A percentile compares a stretch with the other conserved stretches of the same genome.
phyloP scores from a whole-genome alignment of 306 rosid genomes.

The Sechiopsis laciniata region DNA sequence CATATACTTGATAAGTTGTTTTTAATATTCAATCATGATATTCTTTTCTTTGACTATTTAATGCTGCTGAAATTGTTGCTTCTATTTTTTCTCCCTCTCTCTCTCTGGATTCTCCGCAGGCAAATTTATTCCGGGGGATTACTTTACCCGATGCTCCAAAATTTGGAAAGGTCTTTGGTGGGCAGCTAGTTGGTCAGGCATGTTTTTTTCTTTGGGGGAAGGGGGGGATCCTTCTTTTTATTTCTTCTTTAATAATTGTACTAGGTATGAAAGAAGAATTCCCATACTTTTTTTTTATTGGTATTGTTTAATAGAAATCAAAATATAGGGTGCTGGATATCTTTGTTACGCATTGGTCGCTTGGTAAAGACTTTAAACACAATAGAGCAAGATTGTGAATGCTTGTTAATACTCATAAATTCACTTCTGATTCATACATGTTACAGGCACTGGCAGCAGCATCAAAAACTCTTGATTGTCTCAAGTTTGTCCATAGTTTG shows the following conservation, averaged over 20 bases:
- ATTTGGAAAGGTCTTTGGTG: slow-evolving; percentile 90
- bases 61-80: neutral
- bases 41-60: neutral
- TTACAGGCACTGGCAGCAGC: slow-evolving; percentile 96
- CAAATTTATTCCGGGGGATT: slow-evolving; percentile 74
- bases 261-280: neutral
- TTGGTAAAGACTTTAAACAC: neutral
- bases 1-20: too few species aligned
- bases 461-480: slow-evolving; percentile 88
- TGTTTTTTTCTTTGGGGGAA: neutral
- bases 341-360: neutral
- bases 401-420: neutral
- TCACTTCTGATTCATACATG: neutral
- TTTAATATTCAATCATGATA: neutral
- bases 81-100: neutral
- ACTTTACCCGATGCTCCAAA: slow-evolving; percentile 73
- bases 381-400: neutral
- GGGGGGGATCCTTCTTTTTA: too few species aligned
- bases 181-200: slow-evolving; percentile 95
- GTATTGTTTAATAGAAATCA: neutral
- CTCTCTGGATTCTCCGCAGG: slow-evolving; percentile 35
- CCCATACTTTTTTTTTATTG: neutral
- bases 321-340: neutral
- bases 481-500: slow-evolving; percentile 77
- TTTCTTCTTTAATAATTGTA: neutral